Percentiles rank a stretch among this genome's conserved stretches.
Conservation (phyloP, 2,329 filamentous ascomycete genomes). For the Penicillium sp. region DNA sequence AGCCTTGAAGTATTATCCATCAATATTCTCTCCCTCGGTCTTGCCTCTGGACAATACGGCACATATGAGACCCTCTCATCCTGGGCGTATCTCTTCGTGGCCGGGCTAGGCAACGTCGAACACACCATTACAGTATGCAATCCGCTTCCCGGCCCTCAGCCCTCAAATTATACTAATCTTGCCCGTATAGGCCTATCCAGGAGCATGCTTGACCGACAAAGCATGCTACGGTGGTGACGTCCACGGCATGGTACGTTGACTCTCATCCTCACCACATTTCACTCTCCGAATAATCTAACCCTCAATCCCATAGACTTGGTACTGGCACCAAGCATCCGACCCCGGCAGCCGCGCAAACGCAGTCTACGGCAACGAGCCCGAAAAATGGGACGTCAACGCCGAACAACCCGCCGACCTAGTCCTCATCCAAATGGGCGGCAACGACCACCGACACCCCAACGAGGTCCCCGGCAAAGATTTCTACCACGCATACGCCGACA, state of each 20-base stretch:
- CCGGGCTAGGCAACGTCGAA: conserved; percentile 64
- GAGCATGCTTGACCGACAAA: conserved; percentile 63
- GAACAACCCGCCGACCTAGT: conserved; percentile 48
- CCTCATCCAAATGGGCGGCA: conserved; percentile 56
- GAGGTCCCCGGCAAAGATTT: conserved; percentile 49
- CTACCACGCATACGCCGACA: conserved; percentile 48
- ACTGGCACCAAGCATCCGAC: conserved; percentile 65
- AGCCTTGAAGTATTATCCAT: conserved; percentile 16
- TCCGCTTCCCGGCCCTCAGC: too few species aligned
- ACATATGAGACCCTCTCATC: conserved; percentile 64
- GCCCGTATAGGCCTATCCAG: conserved; percentile 54
- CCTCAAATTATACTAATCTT: conserved; percentile 5
- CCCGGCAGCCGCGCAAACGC: conserved; percentile 55
- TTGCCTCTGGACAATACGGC: conserved; percentile 63
- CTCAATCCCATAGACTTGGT: conserved; percentile 49
- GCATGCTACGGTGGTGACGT: conserved; percentile 60
- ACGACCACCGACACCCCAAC: conserved; percentile 53
- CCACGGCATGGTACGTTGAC: conserved; percentile 50
- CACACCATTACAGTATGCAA: conserved; percentile 57
- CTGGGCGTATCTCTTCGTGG: conserved; percentile 62
- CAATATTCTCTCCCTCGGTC: conserved; percentile 54
- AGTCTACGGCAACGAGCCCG: conserved; percentile 48
- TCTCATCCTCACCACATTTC: background rate
- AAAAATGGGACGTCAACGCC: conserved; percentile 36
- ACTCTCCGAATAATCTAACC: conserved; percentile 14